Percentiles rank a stretch among this genome's conserved stretches.
Evolutionary conservation across 2,329 filamentous ascomycete species (phyloP).

Genomic region (Pseudonectria foliicola): DNA sequence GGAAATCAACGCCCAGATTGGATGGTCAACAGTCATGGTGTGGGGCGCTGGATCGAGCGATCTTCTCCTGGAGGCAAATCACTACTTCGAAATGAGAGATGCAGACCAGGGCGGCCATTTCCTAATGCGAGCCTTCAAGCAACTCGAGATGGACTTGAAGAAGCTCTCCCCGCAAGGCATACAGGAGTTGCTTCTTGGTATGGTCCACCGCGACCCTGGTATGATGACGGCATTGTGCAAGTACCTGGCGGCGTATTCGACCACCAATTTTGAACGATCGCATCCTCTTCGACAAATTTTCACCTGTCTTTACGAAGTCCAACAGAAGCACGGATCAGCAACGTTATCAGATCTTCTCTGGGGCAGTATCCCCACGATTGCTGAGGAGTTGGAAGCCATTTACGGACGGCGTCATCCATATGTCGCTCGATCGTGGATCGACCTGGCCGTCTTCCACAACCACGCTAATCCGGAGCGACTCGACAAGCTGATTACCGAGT

Average conservation of each 20-base stretch:
- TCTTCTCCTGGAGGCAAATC: conserved; percentile 36
- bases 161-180: conserved; percentile 37
- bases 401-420: conserved; percentile 37
- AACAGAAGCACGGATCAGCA: conserved; percentile 36
- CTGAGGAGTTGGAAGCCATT: conserved; percentile 38
- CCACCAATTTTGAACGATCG: conserved; percentile 35
- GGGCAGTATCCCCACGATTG: conserved; percentile 34
- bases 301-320: conserved; percentile 35
- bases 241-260: conserved; percentile 36
- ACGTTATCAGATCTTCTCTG: conserved; percentile 38
- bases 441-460: conserved; percentile 34
- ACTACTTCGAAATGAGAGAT: conserved; percentile 34
- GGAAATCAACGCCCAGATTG: conserved; percentile 29
- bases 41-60: conserved; percentile 39
- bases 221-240: conserved; percentile 41
- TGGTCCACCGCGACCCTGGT: conserved; percentile 37
- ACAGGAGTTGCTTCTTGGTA: conserved; percentile 35
- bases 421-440: conserved; percentile 35
- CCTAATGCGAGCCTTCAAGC: conserved; percentile 36
- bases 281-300: conserved; percentile 38
- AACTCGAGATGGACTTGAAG: conserved; percentile 35
- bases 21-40: conserved; percentile 35
- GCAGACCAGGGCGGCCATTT: conserved; percentile 33
- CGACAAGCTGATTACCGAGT: conserved; percentile 31
- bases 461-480: conserved; percentile 29